Evolutionary conservation across 345 rosid species (phyloP).

Genomic region (Aquilaria malaccensis): DNA sequence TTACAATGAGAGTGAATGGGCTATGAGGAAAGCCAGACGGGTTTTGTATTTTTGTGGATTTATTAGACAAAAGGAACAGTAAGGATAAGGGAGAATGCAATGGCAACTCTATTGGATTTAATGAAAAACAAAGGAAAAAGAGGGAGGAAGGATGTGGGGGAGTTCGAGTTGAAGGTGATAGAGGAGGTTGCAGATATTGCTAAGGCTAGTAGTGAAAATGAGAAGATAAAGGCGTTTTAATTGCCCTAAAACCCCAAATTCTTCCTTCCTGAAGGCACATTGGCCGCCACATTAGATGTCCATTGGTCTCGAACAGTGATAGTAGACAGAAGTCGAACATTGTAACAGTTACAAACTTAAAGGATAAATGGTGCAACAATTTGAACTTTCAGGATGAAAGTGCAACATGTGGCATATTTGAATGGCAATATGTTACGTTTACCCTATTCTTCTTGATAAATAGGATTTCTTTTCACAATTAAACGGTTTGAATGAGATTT

Average conservation of each 20-base stretch:
- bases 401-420: no score
- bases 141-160: constrained; percentile 39
- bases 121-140: constrained; percentile 48
- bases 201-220: constrained; percentile 53
- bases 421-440: no score
- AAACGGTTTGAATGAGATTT: no score
- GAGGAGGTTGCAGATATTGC: constrained; percentile 59
- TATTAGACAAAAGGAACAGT: constrained; percentile 56
- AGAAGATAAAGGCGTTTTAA: constrained; percentile 54
- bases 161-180: constrained; percentile 27
- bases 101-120: constrained; percentile 66
- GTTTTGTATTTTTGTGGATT: constrained; percentile 49
- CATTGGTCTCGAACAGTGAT: no score
- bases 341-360: no score
- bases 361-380: no score
- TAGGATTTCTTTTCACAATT: no score
- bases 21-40: constrained; percentile 49
- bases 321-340: no score
- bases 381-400: no score
- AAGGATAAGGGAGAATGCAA: constrained; percentile 70
- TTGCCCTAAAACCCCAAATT: constrained; percentile 16
- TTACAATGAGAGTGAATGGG: constrained; percentile 76
- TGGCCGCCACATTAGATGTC: no score
- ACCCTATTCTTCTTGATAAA: no score
- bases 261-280: no score